Evolutionary conservation across 306 rosid species (phyloP).

Genomic region (Castanea crenata): DNA sequence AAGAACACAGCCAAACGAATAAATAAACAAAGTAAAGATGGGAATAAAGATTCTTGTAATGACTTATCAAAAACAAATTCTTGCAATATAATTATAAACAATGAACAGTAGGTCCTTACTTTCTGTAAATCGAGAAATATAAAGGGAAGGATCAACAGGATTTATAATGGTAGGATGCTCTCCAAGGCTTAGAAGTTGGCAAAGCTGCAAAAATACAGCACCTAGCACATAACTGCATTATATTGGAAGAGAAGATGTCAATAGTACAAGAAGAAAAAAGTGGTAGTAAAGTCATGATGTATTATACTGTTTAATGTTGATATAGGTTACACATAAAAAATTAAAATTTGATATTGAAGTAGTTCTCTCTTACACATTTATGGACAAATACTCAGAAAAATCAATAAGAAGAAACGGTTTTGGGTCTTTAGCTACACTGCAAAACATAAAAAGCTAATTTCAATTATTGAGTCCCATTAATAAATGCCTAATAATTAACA

Average conservation of each 20-base stretch:
- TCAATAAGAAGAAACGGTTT: slow-evolving; percentile 89
- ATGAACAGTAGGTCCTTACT: slow-evolving; percentile 42
- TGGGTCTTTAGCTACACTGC: slow-evolving; percentile 48
- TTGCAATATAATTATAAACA: neutral
- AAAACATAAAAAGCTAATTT: slow-evolving; percentile 1
- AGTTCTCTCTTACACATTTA: slow-evolving; percentile 63
- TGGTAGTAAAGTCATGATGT: slow-evolving; percentile 3
- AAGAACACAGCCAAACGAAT: neutral
- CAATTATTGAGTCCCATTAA: neutral
- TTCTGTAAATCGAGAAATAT: slow-evolving; percentile 56
- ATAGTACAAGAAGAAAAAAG: slow-evolving; percentile 9
- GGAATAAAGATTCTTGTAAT: neutral
- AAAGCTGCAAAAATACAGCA: slow-evolving; percentile 79
- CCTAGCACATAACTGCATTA: slow-evolving; percentile 72
- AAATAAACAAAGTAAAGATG: neutral
- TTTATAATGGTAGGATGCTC: slow-evolving; percentile 68
- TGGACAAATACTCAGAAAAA: slow-evolving; percentile 59
- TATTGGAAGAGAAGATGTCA: slow-evolving; percentile 5
- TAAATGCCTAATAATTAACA: neutral
- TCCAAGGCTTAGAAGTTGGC: slow-evolving; percentile 59
- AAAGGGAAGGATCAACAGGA: slow-evolving; percentile 83
- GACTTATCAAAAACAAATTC: neutral
- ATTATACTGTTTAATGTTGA: neutral
- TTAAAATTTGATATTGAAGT: slow-evolving; percentile 2
- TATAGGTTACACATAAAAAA: neutral